phyloP scores from a whole-genome alignment of 2,329 filamentous ascomycete genomes.

The Dothidotthia symphoricarpi region DNA sequence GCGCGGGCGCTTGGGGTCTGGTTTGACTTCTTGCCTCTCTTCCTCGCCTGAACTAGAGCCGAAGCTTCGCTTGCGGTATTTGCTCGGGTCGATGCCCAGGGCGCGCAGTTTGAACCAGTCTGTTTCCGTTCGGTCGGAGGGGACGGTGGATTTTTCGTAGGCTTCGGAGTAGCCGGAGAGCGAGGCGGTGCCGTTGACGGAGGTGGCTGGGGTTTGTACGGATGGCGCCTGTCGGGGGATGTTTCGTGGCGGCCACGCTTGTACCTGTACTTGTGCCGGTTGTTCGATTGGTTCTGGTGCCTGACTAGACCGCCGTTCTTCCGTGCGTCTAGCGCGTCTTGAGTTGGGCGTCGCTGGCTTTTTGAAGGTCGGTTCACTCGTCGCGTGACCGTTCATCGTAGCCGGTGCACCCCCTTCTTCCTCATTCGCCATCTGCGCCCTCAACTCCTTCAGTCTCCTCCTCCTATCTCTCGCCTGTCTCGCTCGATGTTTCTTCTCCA shows the following conservation, averaged over 20 bases:
- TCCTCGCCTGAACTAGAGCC: conserved; percentile 28
- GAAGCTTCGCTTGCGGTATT: conserved; percentile 33
- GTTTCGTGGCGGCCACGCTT: background rate
- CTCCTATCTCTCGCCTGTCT: conserved; percentile 24
- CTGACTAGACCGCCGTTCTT: conserved; percentile 12
- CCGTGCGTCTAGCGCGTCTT: conserved; percentile 19
- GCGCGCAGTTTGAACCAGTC: conserved; percentile 54
- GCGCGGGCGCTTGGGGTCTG: conserved; percentile 25
- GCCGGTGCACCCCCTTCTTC: conserved; percentile 3
- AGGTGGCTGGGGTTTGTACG: conserved; percentile 1
- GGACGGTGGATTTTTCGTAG: conserved; percentile 24
- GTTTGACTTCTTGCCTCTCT: conserved; percentile 8
- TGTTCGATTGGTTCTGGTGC: background rate
- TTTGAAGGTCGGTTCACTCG: conserved; percentile 10
- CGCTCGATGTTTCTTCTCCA: conserved; percentile 27
- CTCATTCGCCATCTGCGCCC: conserved; percentile 10
- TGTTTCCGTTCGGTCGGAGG: conserved; percentile 47
- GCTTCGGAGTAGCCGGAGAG: conserved; percentile 23
- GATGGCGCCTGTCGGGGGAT: background rate
- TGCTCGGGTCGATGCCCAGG: conserved; percentile 45
- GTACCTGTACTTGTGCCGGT: background rate
- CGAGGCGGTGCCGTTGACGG: conserved; percentile 2
- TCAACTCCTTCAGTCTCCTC: conserved; percentile 24
- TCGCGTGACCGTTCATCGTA: conserved; percentile 2
- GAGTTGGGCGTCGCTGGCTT: conserved; percentile 16